phyloP scores from a whole-genome alignment of 352 stramenopile species.

The Thraustochytrium sp. region DNA sequence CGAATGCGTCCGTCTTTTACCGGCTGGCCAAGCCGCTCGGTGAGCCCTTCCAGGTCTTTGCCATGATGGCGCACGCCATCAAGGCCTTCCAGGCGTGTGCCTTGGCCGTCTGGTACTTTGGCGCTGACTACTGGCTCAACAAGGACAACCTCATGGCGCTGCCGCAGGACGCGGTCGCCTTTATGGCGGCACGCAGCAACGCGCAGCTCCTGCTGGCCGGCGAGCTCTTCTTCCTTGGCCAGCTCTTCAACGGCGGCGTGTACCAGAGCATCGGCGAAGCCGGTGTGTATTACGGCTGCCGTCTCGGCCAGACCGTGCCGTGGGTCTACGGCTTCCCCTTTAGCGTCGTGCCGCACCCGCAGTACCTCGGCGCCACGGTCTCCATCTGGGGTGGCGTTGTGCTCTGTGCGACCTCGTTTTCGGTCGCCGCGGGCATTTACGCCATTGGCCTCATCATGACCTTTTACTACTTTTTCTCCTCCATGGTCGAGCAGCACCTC shows the following conservation, averaged over 20 bases:
- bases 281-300: slow-evolving; percentile 46
- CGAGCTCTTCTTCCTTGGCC: slow-evolving; percentile 30
- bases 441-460: slow-evolving; percentile 22
- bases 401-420: slow-evolving; percentile 20
- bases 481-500: slow-evolving; percentile 14
- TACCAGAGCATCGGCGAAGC: slow-evolving; percentile 48
- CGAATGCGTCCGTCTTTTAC: slow-evolving; percentile 19
- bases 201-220: slow-evolving; percentile 4
- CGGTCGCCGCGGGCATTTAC: slow-evolving; percentile 21
- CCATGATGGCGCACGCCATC: slow-evolving; percentile 13
- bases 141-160: neutral
- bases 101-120: slow-evolving; percentile 22
- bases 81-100: slow-evolving; percentile 19
- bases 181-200: neutral
- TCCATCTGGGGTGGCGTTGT: slow-evolving; percentile 42
- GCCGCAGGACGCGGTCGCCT: neutral
- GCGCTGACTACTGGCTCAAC: neutral
- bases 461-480: slow-evolving; percentile 22
- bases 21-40: neutral
- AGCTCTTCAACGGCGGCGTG: slow-evolving; percentile 44
- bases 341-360: slow-evolving; percentile 44
- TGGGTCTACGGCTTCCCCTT: slow-evolving; percentile 48
- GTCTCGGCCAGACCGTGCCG: slow-evolving; percentile 30
- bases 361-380: slow-evolving; percentile 45
- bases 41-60: slow-evolving; percentile 43